Evolutionary conservation across 306 rosid species (phyloP), one percentile per base, ranked within the genome.

Genomic region (Lathyrus tuberosus): DNA sequence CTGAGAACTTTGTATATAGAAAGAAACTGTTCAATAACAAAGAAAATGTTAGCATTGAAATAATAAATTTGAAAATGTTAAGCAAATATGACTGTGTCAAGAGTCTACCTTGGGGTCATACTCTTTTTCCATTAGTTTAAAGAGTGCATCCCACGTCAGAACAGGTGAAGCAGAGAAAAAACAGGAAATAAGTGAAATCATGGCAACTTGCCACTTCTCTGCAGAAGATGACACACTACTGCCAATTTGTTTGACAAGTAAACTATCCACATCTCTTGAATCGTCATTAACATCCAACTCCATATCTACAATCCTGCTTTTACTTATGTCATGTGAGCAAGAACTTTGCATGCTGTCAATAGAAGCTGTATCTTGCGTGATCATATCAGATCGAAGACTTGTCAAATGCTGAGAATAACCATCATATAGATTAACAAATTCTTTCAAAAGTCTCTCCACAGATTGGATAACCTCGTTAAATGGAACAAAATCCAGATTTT

Each of bases 261-360:
- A 74, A 40, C 68, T 64, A 78, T 88, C 91, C 61, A 53, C 68
- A 33, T 93, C 98, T 81, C 82, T 80, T 37, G 92, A 83, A 77
- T 82, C 87, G 52, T 88, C 80, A 71, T 82, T 67, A 63, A 83
- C 88, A 83, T 90, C 98, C 85, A 93, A 81, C 37, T 93, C 98
- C 83, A 84, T 62, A 73, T 88, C 98, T 79, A 88, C 31, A 74
- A 93, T 85, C 74, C 85, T 89, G 82, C 81, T 90, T 83, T 74
- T 83, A 68, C 71, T 78, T 52, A 72, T 61, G 54, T 81, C 90
- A 76, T 49, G 64, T 10, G 72, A 76, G 18, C 64, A 71, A 33
- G 78, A 73, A 73, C 78, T 70, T 53, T 61, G 84, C 22, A 54
- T 51, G 71, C 62, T 70, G 76, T 78, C 90, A 62, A 57, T 71